Evolutionary conservation across 345 rosid genomes (phyloP).

Genomic region (Noccaea caerulescens): DNA sequence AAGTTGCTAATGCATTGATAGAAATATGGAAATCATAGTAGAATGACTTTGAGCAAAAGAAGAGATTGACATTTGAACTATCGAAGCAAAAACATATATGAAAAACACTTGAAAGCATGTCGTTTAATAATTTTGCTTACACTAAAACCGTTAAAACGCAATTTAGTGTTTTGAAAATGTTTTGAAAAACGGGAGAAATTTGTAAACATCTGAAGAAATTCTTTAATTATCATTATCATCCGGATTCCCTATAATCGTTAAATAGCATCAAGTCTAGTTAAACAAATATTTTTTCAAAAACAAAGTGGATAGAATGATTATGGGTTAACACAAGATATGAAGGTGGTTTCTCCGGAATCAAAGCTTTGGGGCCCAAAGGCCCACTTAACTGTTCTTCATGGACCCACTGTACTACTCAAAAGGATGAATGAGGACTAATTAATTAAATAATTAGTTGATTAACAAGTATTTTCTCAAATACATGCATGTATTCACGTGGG

Average conservation of each 20-base stretch:
- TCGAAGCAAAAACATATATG: not conserved
- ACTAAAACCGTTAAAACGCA: not conserved
- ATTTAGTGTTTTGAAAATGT: not conserved
- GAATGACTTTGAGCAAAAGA: not conserved
- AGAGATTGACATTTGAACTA: not conserved
- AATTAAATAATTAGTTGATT: constrained; percentile 29
- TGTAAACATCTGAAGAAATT: not conserved
- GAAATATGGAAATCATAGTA: not conserved
- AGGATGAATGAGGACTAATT: constrained; percentile 28
- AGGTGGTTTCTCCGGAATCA: constrained; percentile 3
- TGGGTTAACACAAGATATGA: constrained; percentile 1
- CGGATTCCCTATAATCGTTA: not conserved
- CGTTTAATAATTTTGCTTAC: not conserved
- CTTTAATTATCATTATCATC: not conserved
- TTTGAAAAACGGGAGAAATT: not conserved
- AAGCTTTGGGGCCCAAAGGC: constrained; percentile 31
- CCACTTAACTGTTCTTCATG: constrained; percentile 13
- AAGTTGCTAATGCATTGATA: not conserved
- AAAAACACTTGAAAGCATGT: not conserved
- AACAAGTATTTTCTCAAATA: constrained; percentile 35
- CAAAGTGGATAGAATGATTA: not conserved
- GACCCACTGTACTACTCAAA: constrained; percentile 27
- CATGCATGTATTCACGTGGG: constrained; percentile 46
- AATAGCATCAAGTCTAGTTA: not conserved
- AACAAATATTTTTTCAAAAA: not conserved